Evolutionary conservation across 2,329 filamentous ascomycete species (phyloP).

Genomic region (Zymoseptoria pseudotritici): DNA sequence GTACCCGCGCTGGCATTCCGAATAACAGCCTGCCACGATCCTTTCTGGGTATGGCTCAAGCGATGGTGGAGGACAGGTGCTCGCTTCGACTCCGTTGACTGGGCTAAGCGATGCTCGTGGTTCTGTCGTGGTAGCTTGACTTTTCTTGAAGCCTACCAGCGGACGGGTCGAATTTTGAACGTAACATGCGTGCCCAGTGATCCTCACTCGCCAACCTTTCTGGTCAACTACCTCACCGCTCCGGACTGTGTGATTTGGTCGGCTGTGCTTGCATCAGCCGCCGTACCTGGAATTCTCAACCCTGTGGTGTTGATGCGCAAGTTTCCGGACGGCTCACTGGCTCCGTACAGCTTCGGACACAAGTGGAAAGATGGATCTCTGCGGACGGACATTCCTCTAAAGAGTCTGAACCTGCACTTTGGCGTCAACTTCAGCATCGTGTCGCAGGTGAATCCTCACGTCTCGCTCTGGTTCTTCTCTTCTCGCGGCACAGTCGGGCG

Average conservation of each 20-base stretch:
- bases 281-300: constrained; percentile 91
- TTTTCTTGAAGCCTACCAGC: constrained; percentile 87
- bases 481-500: constrained; percentile 85
- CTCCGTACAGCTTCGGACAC: constrained; percentile 92
- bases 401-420: constrained; percentile 90
- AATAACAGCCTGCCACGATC: constrained; percentile 79
- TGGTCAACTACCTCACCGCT: constrained; percentile 90
- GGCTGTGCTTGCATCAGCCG: constrained; percentile 86
- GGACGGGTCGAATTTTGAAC: constrained; percentile 89
- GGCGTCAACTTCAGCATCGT: constrained; percentile 97
- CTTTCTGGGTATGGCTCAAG: constrained; percentile 64
- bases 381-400: constrained; percentile 90
- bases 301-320: constrained; percentile 91
- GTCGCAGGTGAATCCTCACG: constrained; percentile 84
- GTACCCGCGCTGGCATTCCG: constrained; percentile 78
- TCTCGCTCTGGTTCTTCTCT: constrained; percentile 98
- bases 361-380: constrained; percentile 98
- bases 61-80: constrained; percentile 92
- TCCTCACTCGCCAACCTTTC: constrained; percentile 82
- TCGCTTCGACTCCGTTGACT: constrained; percentile 86
- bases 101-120: constrained; percentile 80
- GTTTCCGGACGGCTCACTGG: constrained; percentile 64
- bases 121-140: constrained; percentile 87
- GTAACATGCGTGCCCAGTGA: constrained; percentile 94
- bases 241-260: constrained; percentile 99